Evolutionary conservation across 495 filamentous ascomycete species (phyloP).

Genomic region (Neurospora sp.): DNA sequence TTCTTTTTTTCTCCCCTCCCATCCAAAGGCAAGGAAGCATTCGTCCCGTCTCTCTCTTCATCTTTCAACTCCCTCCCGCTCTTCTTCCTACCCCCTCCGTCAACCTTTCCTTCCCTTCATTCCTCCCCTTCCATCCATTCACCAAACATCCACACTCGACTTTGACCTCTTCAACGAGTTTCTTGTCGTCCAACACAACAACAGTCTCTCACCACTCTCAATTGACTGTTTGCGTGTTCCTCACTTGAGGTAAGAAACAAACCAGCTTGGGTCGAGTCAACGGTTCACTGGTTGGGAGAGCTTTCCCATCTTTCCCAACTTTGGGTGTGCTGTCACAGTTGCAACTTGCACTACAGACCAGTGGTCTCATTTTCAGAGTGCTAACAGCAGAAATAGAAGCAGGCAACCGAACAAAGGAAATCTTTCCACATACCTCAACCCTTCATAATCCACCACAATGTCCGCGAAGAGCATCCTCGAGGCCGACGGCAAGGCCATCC

Average conservation of each 20-base stretch:
- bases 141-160: not conserved
- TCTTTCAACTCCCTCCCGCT: not conserved
- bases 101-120: not conserved
- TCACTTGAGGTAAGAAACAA: slow-evolving; percentile 9
- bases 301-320: not conserved
- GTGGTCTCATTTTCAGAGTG: not conserved
- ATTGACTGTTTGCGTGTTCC: slow-evolving; percentile 8
- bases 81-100: slow-evolving; percentile 3
- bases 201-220: slow-evolving; percentile 1
- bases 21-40: slow-evolving; percentile 6
- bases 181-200: not conserved
- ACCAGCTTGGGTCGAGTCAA: not conserved
- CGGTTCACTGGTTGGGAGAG: not conserved
- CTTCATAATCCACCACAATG: slow-evolving; percentile 48
- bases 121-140: not conserved
- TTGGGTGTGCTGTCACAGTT: not conserved
- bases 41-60: slow-evolving; percentile 3
- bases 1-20: slow-evolving; percentile 4
- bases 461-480: slow-evolving; percentile 97
- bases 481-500: slow-evolving; percentile 99
- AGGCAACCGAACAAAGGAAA: slow-evolving; percentile 7
- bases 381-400: slow-evolving; percentile 3
- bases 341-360: not conserved
- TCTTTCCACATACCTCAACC: slow-evolving; percentile 5
- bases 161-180: not conserved